These are phyloP conservation scores for Colletotrichum abscissum DNA, from an alignment of 2,329 filamentous ascomycete species.

Conservation along the genomic window DNA sequence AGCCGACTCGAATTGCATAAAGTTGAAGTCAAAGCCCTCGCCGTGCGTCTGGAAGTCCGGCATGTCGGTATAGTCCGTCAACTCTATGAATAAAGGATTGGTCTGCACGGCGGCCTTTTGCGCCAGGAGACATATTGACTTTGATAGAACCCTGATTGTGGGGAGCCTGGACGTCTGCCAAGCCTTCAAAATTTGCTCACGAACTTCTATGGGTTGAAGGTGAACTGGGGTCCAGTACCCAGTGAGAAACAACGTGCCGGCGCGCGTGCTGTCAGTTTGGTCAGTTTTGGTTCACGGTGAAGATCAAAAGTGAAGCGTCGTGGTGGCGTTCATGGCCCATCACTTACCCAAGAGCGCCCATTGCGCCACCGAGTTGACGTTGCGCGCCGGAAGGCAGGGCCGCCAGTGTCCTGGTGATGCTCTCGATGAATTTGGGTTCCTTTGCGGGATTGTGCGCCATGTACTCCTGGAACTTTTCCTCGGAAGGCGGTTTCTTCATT, in stretches of 20 bases:
- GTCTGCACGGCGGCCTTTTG: constrained; percentile 67
- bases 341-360: constrained; percentile 57
- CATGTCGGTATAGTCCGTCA: constrained; percentile 69
- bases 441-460: constrained; percentile 63
- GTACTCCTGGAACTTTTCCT: constrained; percentile 61
- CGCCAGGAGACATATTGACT: constrained; percentile 64
- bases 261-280: constrained; percentile 61
- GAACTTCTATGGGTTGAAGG: constrained; percentile 68
- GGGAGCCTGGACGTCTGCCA: constrained; percentile 71
- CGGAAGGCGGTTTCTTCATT: constrained; percentile 52
- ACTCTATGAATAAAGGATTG: constrained; percentile 62
- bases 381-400: constrained; percentile 45
- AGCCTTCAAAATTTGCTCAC: constrained; percentile 70
- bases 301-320: background rate
- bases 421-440: constrained; percentile 63
- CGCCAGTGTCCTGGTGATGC: constrained; percentile 57
- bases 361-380: constrained; percentile 50
- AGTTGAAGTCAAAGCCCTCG: constrained; percentile 66
- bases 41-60: constrained; percentile 63
- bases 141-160: constrained; percentile 65
- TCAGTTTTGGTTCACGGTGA: background rate
- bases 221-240: constrained; percentile 73
- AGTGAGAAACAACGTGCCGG: constrained; percentile 74
- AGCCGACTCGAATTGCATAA: constrained; percentile 65
- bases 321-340: background rate